A percentile compares a stretch with the other conserved stretches of the same genome.
Conservation (phyloP, 2,329 filamentous ascomycete genomes). For the Neofusicoccum parvum region DNA sequence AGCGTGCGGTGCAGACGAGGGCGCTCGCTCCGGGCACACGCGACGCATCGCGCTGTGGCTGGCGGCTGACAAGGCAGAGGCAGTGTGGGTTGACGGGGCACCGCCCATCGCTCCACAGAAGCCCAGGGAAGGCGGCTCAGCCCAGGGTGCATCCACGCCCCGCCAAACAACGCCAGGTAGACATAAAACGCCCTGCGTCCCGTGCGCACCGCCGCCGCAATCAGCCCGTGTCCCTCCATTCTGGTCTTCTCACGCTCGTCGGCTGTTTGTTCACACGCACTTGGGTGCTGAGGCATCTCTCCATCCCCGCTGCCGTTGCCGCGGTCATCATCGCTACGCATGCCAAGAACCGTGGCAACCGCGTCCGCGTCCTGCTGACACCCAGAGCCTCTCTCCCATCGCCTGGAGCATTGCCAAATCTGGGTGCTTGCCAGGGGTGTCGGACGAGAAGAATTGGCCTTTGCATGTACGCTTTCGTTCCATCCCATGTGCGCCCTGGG, state of each 20-base stretch:
- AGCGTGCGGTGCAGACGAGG: background rate
- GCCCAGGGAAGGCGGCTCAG: background rate
- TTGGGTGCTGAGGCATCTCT: background rate
- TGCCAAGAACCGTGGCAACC: constrained; percentile 7
- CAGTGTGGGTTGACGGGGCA: constrained; percentile 7
- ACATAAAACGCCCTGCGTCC: too few relatives aligned
- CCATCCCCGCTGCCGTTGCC: background rate
- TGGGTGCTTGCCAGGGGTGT: too few relatives aligned
- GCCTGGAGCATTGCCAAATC: background rate
- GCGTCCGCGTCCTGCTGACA: background rate
- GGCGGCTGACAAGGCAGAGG: constrained; percentile 14
- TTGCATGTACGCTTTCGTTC: background rate
- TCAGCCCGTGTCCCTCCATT: too few relatives aligned
- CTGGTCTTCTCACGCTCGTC: background rate
- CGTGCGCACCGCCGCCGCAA: too few relatives aligned
- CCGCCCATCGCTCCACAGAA: constrained; percentile 16
- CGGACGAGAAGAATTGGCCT: too few relatives aligned
- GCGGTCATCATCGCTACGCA: background rate
- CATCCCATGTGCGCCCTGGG: background rate
- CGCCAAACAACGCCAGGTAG: background rate
- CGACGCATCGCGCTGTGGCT: constrained; percentile 13
- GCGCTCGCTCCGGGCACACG: background rate
- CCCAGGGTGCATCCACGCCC: background rate
- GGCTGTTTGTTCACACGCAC: background rate
- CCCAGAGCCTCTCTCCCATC: background rate